phyloP scores from a whole-genome alignment of 1,139 yeast genomes.

The Zhuliangozyma parablackwelliae region DNA sequence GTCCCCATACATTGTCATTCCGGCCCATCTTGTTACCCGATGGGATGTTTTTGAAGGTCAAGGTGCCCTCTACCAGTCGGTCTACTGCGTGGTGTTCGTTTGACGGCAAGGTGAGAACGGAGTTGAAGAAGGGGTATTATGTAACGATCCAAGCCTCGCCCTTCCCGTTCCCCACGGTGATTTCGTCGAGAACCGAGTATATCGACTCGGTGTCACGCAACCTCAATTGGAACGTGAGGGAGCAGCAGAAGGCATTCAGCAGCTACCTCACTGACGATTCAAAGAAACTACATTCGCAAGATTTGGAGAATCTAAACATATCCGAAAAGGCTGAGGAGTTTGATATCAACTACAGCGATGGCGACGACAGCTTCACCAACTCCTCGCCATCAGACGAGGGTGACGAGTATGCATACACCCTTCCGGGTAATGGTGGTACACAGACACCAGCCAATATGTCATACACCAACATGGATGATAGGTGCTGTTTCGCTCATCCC shows the following conservation, averaged over 20 bases:
- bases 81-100: conserved; percentile 89
- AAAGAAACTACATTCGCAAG: conserved; percentile 3
- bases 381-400: conserved; percentile 15
- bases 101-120: conserved; percentile 78
- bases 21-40: conserved; percentile 85
- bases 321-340: conserved; percentile 20
- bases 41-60: conserved; percentile 72
- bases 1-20: conserved; percentile 87
- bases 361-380: conserved; percentile 11
- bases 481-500: conserved; percentile 39
- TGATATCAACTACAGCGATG: conserved; percentile 27
- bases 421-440: conserved; percentile 26
- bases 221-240: conserved; percentile 82
- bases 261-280: conserved; percentile 11
- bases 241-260: conserved; percentile 69
- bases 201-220: conserved; percentile 80
- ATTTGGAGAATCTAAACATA: conserved; percentile 14
- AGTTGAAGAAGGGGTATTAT: conserved; percentile 67
- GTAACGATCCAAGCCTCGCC: conserved; percentile 76
- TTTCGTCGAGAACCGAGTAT: conserved; percentile 70
- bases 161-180: conserved; percentile 82
- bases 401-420: conserved; percentile 15
- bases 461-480: conserved; percentile 24
- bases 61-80: conserved; percentile 64
- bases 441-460: conserved; percentile 27